Conservation (phyloP, 169 alveolate genomes). For the Cryptosporidium meleagridis region DNA sequence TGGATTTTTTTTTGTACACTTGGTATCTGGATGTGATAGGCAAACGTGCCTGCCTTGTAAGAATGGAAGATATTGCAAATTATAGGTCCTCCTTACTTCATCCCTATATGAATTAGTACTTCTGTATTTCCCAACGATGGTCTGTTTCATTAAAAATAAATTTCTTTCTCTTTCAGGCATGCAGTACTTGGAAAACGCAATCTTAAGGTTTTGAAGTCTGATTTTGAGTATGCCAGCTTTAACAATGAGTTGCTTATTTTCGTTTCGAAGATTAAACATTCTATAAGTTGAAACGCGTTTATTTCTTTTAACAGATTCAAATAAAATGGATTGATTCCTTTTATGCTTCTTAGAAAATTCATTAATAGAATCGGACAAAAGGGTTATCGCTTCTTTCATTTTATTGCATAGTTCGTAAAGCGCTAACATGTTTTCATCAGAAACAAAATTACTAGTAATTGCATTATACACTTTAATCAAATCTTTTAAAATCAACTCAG, state of each 20-base stretch:
- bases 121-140: constrained; percentile 12
- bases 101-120: background rate
- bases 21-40: background rate
- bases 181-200: constrained; percentile 19
- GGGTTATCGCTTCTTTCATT: background rate
- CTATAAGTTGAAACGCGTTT: background rate
- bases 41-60: background rate
- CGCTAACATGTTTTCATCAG: background rate
- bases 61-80: background rate
- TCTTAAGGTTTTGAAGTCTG: constrained; percentile 6
- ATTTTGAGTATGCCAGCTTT: constrained; percentile 1
- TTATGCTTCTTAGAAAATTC: background rate
- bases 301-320: background rate
- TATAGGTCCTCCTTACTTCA: background rate
- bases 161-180: background rate
- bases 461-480: background rate
- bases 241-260: background rate
- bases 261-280: background rate
- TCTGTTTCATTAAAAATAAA: background rate
- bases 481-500: background rate
- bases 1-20: constrained; percentile 1
- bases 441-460: background rate
- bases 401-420: background rate
- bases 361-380: background rate
- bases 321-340: background rate